Percentiles rank a stretch among this genome's conserved stretches.
phyloP scores from a whole-genome alignment of 2,329 filamentous ascomycete genomes.

The Fusarium tuaranense region DNA sequence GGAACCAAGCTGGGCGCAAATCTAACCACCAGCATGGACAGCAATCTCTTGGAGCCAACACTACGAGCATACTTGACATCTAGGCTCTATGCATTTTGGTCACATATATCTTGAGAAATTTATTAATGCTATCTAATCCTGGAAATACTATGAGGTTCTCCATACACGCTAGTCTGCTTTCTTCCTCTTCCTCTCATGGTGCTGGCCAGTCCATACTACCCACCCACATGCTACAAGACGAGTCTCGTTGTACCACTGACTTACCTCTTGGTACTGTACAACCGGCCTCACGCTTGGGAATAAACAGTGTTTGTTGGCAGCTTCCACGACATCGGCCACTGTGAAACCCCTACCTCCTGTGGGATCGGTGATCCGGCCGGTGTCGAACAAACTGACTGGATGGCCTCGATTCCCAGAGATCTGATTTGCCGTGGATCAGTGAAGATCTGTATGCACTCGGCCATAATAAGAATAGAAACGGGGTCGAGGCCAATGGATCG shows the following conservation, averaged over 20 bases:
- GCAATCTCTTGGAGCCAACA: background rate
- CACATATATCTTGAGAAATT: background rate
- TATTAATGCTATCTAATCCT: background rate
- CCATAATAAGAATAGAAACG: background rate
- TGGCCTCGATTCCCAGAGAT: background rate
- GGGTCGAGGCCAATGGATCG: background rate
- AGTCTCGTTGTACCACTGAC: background rate
- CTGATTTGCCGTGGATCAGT: background rate
- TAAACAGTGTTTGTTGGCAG: background rate
- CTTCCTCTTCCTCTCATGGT: background rate
- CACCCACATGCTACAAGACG: background rate
- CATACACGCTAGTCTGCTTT: background rate
- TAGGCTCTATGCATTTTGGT: background rate
- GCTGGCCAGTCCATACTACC: background rate
- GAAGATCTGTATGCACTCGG: background rate
- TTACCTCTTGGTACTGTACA: background rate
- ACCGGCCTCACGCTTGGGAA: background rate
- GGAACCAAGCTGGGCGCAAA: background rate
- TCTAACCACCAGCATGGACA: background rate
- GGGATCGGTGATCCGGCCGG: background rate
- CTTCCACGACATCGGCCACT: background rate
- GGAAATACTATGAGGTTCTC: background rate
- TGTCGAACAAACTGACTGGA: background rate
- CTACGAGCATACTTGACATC: background rate
- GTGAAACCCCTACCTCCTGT: background rate